Evolutionary conservation across 306 rosid species (phyloP), one percentile per base, ranked within the genome.

Genomic region (Pachyrhizus erosus): DNA sequence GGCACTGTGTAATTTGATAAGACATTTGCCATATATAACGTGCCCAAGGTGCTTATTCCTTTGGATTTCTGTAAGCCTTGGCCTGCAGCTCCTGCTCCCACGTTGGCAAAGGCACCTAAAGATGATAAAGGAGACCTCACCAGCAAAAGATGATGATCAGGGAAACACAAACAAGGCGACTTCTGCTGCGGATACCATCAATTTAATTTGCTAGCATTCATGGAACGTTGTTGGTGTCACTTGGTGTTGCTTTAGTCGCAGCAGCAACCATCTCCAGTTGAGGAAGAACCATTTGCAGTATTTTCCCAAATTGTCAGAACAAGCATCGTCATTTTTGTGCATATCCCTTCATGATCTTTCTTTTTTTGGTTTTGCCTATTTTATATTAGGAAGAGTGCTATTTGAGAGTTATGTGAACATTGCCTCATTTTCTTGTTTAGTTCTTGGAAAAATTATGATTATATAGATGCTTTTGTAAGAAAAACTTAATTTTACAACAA

Each of bases 1-100:
- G 92, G 97, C 5, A 84, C 91, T 26, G 89, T 92, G 5, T 90
- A 92, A 40, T 14, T 90, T 0, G 97, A 92, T 60, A 86, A 83
- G 66, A 84, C 88, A 40, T 87, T 92, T 9, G 97, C 92, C 3
- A 80, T 92, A 75, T 90, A 92, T 46, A 90, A 87, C 71, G 78
- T 92, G 46, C 91, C 89, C 71, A 87, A 83, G 24, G 94, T 89
- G 45, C 86, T 92, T 76, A 42, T 86, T 71, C 94, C 97, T 23
- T 72, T 87, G 62, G 91, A 88, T 6, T 82, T 90, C 78, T 84
- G 87, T 48, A 84, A 82, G 72, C 90, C 94, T 13, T 68, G 17
- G 70, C 57, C 84, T 18, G 69, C 86, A 0, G 92, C 94, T 4
- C 89, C 89, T 1, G 86, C 91, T 3, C 89, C 92, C 4, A 21